Percentiles rank a stretch among this genome's conserved stretches.
These are phyloP conservation scores for Pyrus betulifolia DNA, from an alignment of 306 rosid genomes.

Conservation along the genomic window DNA sequence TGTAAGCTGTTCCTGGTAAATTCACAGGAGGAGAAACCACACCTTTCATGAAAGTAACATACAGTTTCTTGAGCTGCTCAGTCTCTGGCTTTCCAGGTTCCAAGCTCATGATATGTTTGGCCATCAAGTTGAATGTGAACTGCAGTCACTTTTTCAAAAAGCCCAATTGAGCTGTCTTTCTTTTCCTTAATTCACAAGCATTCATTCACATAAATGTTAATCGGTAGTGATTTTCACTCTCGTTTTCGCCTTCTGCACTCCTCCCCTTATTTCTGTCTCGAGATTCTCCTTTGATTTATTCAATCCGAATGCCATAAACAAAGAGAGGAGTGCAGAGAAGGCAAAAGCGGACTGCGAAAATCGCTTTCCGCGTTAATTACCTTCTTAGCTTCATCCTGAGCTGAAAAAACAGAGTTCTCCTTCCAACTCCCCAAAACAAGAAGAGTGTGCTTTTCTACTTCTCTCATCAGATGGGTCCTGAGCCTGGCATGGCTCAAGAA, in stretches of 20 bases:
- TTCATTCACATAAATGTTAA: background rate
- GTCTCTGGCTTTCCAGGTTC: slow-evolving; percentile 83
- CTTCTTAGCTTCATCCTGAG: slow-evolving; percentile 92
- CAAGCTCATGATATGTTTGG: slow-evolving; percentile 82
- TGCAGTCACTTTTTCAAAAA: slow-evolving; percentile 28
- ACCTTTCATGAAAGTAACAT: slow-evolving; percentile 92
- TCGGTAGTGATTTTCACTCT: background rate
- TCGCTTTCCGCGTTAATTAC: slow-evolving; percentile 12
- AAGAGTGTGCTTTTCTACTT: slow-evolving; percentile 68
- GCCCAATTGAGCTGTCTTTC: background rate
- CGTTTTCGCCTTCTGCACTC: background rate
- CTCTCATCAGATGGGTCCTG: slow-evolving; percentile 56
- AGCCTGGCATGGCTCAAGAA: slow-evolving; percentile 81
- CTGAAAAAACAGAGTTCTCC: slow-evolving; percentile 51
- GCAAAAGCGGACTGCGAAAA: background rate
- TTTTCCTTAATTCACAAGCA: slow-evolving; percentile 6
- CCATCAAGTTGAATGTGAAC: slow-evolving; percentile 97
- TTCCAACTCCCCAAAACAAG: slow-evolving; percentile 69
- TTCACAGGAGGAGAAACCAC: slow-evolving; percentile 83
- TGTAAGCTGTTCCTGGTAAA: slow-evolving; percentile 86
- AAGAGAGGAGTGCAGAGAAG: background rate
- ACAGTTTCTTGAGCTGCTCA: slow-evolving; percentile 71
- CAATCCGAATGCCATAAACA: too few relatives aligned
- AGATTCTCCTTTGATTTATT: background rate
- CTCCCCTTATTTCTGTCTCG: background rate